A percentile compares a stretch with the other conserved stretches of the same genome.
Evolutionary conservation across 2,329 filamentous ascomycete genomes (phyloP).

Genomic region (Fusarium subglutinans): DNA sequence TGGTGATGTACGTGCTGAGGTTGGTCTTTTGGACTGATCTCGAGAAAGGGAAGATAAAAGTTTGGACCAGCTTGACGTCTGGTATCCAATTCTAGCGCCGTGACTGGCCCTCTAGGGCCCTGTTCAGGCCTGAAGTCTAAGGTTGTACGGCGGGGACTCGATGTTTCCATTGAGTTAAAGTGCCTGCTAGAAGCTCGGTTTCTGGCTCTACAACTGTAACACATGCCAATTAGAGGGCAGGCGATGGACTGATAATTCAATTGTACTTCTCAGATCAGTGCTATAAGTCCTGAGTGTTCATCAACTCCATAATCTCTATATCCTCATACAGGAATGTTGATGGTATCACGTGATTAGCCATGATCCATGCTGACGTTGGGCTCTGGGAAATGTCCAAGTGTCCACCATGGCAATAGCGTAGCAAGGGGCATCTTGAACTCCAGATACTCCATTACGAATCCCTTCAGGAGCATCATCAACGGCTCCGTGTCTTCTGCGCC

Average conservation of each 20-base stretch:
- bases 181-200: background rate
- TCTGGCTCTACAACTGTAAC: background rate
- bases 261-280: background rate
- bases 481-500: constrained; percentile 6
- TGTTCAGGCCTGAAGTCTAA: constrained; percentile 49
- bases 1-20: constrained; percentile 34
- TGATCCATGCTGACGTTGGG: constrained; percentile 37
- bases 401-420: constrained; percentile 41
- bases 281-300: too few relatives aligned
- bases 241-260: background rate
- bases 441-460: constrained; percentile 19
- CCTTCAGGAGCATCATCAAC: constrained; percentile 17
- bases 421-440: constrained; percentile 38
- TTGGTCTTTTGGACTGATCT: constrained; percentile 40
- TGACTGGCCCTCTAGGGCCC: constrained; percentile 20
- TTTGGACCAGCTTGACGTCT: constrained; percentile 35
- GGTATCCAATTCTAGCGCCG: constrained; percentile 30
- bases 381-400: constrained; percentile 42
- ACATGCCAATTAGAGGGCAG: background rate
- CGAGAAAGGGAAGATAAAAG: constrained; percentile 45
- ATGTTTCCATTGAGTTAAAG: background rate
- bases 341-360: constrained; percentile 15
- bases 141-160: constrained; percentile 37
- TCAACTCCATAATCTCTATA: background rate
- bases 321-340: background rate